These are phyloP conservation scores for Stipa capillata DNA, from an alignment of 176 grass and related monocot genomes.

Conservation along the genomic window DNA sequence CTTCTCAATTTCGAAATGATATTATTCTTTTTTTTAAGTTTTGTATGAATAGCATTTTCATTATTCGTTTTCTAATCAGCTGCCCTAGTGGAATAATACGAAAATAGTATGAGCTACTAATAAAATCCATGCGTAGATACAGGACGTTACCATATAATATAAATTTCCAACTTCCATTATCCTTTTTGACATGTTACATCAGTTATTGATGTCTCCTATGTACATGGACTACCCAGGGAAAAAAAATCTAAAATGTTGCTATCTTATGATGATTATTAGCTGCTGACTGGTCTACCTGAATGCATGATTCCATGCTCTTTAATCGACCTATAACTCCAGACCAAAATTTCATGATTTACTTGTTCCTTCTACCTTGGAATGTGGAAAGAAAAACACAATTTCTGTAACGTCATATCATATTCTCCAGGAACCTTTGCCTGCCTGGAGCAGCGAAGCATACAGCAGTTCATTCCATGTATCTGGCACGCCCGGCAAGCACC, in stretches of 20 bases:
- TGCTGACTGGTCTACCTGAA: neutral
- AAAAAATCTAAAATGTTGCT: neutral
- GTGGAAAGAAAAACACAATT: neutral
- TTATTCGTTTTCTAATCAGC: neutral
- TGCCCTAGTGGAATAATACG: neutral
- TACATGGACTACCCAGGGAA: neutral
- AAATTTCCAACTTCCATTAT: neutral
- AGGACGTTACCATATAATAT: neutral
- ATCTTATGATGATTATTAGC: neutral
- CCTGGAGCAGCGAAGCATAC: slow-evolving; percentile 62
- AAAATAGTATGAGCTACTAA: neutral
- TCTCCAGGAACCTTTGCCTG: slow-evolving; percentile 68
- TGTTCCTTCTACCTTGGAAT: neutral
- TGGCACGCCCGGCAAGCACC: slow-evolving; percentile 85
- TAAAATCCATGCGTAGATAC: neutral
- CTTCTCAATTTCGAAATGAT: neutral
- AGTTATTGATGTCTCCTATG: slow-evolving; percentile 13
- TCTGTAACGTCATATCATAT: slow-evolving; percentile 12
- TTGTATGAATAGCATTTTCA: neutral
- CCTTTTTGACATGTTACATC: slow-evolving; percentile 1
- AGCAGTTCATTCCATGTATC: slow-evolving; percentile 90
- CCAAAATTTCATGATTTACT: neutral
- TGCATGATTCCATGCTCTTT: neutral
- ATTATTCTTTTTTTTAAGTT: neutral
- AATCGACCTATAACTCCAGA: neutral